Evolutionary conservation across 768 basidiomycete genomes (phyloP), one percentile per base, ranked within the genome.

Genomic region (Russula foetens): DNA sequence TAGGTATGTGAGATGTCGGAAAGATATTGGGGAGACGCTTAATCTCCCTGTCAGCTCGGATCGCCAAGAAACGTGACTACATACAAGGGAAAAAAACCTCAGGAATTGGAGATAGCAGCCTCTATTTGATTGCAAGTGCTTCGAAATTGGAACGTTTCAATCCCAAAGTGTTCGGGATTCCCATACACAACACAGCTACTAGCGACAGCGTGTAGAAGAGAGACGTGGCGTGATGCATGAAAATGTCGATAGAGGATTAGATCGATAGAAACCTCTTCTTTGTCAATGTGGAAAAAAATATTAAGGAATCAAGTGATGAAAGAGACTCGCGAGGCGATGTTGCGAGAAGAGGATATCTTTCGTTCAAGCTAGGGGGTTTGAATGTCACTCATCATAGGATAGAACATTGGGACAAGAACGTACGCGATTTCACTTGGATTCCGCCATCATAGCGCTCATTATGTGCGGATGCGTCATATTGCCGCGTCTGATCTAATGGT

Each of bases 1-100:
- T 50, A 63, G 56, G 43, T 51, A 33, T 65, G 64, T 15, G 28
- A 15, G 17, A 49, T 59, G 26, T 65, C 64, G n/a, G 52, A 33
- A 1, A 21, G n/a, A 33, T 61, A 65, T 7, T 56, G 21, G 15
- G 41, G 1, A n/a, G 63, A 28, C 12, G 9, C 65, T 66, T 54
- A 15, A 35, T 26, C 28, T 2, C 31, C 7, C 11, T 31, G 3
- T 51, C 21, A 58, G 29, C 12, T 24, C 26, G 15, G 21, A 31
- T 2, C 3, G 28, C 9, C 8, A 6, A 2, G 48, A 50, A 24
- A n/a, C 17, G 21, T 11, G 21, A 38, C 8, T 9, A 38, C 56
- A 14, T n/a, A 58, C 56, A 24, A 21, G 56, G 48, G 21, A 43
- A 58, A 23, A 43, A 58, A 3, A 58, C 56, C 39, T 21, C n/a